Evolutionary conservation across 306 rosid species (phyloP), one percentile per base, ranked within the genome.

Genomic region (Prunus davidiana): DNA sequence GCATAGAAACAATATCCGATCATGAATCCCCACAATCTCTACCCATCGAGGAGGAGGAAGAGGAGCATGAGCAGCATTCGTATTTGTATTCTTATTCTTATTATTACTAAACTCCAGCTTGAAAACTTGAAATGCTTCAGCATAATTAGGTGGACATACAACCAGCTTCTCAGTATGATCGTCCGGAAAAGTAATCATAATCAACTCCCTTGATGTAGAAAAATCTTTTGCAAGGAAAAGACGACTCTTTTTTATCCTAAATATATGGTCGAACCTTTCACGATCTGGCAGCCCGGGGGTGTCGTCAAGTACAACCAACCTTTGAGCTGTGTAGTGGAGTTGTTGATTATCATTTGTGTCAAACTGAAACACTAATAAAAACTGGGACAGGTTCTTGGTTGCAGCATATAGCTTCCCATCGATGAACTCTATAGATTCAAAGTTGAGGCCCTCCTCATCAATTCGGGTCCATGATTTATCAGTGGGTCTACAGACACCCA

Each of bases 401-500:
- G 46, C 46, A 50, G 74, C 74, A 52, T 70, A 70, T 51, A 70
- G 18, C 19, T 69, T 69, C 11, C 61, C 18, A 28, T 16, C 61
- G 28, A 69, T 15, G 16, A 69, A 27, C 28, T 49, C 25, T 14
- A 69, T 28, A 69, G 50, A 43, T 1, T 4, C 9, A 50, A 69
- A 69, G 2, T 2, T 3, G 1, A 15, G 34, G 13, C 3, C 58
- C 38, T 32, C 5, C 47, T 4, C 24, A 10, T 69, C 45, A 25
- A 50, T 15, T 20, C 49, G 8, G 18, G 58, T 69, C 73, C 73
- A 50, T 27, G 73, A 69, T 15, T 27, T 2, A 18, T 69, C 25
- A 8, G 34, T 4, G 0, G 62, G 74, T 3, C 74, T 8, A 5
- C 61, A 27, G 27, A 69, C 28, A 69, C 27, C 62, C 46, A 50